Conservation (phyloP, 1,139 yeast genomes). For the Zygosaccharomyces sapae region DNA sequence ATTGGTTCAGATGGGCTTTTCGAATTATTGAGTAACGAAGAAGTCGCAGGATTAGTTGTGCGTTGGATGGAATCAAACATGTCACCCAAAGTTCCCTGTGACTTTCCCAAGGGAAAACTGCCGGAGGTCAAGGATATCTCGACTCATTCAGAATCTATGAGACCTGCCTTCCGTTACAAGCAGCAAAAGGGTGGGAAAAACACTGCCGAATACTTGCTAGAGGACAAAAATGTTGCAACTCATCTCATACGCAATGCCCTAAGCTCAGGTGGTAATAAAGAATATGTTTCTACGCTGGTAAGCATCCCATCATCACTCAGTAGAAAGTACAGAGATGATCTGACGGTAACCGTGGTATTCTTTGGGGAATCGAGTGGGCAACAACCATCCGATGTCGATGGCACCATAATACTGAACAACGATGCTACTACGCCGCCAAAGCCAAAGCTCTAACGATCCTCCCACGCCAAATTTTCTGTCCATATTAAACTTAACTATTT, state of each 20-base stretch:
- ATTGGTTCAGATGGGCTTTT: slow-evolving; percentile 93
- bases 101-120: slow-evolving; percentile 44
- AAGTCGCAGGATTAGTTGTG: slow-evolving; percentile 85
- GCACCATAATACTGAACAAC: slow-evolving; percentile 50
- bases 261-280: slow-evolving; percentile 81
- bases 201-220: slow-evolving; percentile 49
- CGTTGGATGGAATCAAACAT: slow-evolving; percentile 86
- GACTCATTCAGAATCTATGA: slow-evolving; percentile 51
- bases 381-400: slow-evolving; percentile 43
- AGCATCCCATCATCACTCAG: slow-evolving; percentile 93
- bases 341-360: slow-evolving; percentile 92
- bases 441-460: slow-evolving; percentile 43
- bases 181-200: slow-evolving; percentile 33
- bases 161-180: slow-evolving; percentile 52
- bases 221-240: slow-evolving; percentile 86
- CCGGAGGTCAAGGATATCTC: slow-evolving; percentile 64
- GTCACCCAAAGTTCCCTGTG: slow-evolving; percentile 35
- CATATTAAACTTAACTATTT: not conserved
- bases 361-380: slow-evolving; percentile 54
- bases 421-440: slow-evolving; percentile 52
- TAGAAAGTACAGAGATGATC: slow-evolving; percentile 88
- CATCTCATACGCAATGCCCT: slow-evolving; percentile 91
- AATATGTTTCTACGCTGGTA: slow-evolving; percentile 80
- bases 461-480: not conserved
- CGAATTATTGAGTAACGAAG: slow-evolving; percentile 88